Conservation (phyloP, 176 grass and related monocot genomes). For the Oryza australiensis region DNA sequence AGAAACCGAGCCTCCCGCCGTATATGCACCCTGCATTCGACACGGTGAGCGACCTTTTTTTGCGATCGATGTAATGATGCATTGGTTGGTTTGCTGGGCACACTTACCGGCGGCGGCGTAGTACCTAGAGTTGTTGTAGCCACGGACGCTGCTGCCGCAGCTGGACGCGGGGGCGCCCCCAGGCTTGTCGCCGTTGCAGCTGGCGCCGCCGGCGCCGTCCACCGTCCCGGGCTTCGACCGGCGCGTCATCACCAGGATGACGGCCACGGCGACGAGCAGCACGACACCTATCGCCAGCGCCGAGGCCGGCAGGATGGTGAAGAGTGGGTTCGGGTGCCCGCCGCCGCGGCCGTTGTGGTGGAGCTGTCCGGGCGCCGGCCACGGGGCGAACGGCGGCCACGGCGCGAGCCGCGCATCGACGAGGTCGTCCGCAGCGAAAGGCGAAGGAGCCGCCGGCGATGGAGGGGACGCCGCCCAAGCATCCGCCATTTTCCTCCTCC, state of each 20-base stretch:
- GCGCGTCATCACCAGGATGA: slow-evolving; percentile 34
- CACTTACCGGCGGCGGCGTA: slow-evolving; percentile 40
- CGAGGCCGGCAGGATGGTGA: slow-evolving; percentile 46
- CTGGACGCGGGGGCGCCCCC: slow-evolving; percentile 30
- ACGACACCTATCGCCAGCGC: slow-evolving; percentile 36
- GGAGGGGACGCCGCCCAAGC: background rate
- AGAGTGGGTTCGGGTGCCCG: slow-evolving; percentile 17
- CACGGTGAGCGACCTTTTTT: background rate
- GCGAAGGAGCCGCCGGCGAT: slow-evolving; percentile 21
- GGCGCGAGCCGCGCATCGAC: slow-evolving; percentile 39
- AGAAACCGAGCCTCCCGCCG: slow-evolving; percentile 61
- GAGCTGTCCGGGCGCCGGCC: background rate
- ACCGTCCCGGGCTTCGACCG: background rate
- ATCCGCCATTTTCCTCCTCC: slow-evolving; percentile 7
- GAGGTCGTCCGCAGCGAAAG: background rate
- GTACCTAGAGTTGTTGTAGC: slow-evolving; percentile 28
- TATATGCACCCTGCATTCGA: slow-evolving; percentile 65
- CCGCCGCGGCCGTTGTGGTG: background rate
- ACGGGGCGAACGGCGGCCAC: slow-evolving; percentile 28
- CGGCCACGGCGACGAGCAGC: slow-evolving; percentile 39
- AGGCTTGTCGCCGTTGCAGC: slow-evolving; percentile 37
- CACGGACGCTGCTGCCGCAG: slow-evolving; percentile 32
- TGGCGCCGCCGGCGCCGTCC: background rate
- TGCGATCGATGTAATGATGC: background rate
- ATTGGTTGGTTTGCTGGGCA: background rate